phyloP scores from a whole-genome alignment of 2,329 filamentous ascomycete species.

The Westerdykella ornata region DNA sequence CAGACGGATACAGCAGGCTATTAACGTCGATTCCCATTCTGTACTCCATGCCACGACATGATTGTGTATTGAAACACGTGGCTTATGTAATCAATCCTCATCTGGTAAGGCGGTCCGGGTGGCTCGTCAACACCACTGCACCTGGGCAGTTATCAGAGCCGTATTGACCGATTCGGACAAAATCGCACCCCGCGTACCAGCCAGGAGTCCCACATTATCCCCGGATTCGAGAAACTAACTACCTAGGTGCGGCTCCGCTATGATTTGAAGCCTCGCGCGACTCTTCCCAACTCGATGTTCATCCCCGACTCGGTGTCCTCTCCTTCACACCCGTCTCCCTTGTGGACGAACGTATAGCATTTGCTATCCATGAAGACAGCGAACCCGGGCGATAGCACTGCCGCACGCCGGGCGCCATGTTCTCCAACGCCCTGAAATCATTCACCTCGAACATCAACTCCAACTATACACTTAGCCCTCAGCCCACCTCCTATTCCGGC shows the following conservation, averaged over 20 bases:
- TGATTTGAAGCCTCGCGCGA: too few relatives aligned
- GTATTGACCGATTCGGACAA: too few relatives aligned
- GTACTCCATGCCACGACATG: neutral
- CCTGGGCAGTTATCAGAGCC: too few relatives aligned
- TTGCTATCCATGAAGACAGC: conserved; percentile 23
- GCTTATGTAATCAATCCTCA: neutral
- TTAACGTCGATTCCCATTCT: conserved; percentile 10
- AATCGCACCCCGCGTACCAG: too few relatives aligned
- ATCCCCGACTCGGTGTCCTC: conserved; percentile 12
- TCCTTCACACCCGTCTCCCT: conserved; percentile 7
- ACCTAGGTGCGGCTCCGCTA: too few relatives aligned
- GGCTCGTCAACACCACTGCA: too few relatives aligned
- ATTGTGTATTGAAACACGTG: neutral
- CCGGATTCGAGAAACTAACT: too few relatives aligned
- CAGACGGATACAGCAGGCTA: conserved; percentile 24
- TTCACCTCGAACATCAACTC: conserved; percentile 88
- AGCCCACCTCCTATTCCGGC: conserved; percentile 71
- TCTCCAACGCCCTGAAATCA: conserved; percentile 87
- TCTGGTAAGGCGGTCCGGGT: too few relatives aligned
- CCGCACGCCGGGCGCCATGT: conserved; percentile 57
- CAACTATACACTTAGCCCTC: conserved; percentile 78
- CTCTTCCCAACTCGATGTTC: too few relatives aligned
- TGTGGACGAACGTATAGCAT: conserved; percentile 7
- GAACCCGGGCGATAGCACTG: conserved; percentile 13
- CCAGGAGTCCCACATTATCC: too few relatives aligned